Conservation (phyloP, 129 eudicot genomes). For the Helichrysum umbraculigerum region DNA sequence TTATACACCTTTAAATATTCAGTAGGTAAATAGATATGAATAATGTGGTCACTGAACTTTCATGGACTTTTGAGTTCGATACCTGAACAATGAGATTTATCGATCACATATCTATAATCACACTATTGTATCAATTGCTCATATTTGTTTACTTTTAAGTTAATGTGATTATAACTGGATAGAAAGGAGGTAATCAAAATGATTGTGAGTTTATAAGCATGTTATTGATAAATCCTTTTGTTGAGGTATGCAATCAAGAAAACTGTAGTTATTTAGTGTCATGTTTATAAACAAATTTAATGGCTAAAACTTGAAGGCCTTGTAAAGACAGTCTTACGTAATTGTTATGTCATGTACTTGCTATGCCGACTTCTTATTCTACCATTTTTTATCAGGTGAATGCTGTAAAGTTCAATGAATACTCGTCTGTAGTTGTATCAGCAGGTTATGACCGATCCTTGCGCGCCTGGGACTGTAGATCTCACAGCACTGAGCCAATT, state of each 20-base stretch:
- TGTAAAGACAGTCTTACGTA: neutral
- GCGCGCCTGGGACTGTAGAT: constrained; percentile 98
- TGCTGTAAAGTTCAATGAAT: constrained; percentile 94
- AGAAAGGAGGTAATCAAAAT: neutral
- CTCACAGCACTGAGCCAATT: constrained; percentile 97
- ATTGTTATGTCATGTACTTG: neutral
- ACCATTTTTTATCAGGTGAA: constrained; percentile 65
- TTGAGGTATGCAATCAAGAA: constrained; percentile 10
- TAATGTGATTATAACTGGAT: constrained; percentile 5
- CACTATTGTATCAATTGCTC: constrained; percentile 10
- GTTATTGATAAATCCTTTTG: constrained; percentile 7
- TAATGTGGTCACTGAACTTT: neutral
- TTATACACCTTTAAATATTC: neutral
- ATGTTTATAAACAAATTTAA: neutral
- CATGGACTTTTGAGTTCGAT: neutral
- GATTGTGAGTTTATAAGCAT: neutral
- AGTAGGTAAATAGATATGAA: neutral
- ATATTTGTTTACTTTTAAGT: constrained; percentile 16
- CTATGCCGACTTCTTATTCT: constrained; percentile 13
- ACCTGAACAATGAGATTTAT: constrained; percentile 6
- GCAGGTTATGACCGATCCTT: constrained; percentile 96
- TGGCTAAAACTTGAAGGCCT: constrained; percentile 17
- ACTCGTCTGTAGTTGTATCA: constrained; percentile 84
- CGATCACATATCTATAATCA: neutral
- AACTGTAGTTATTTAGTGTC: constrained; percentile 1